Conservation (phyloP, 768 basidiomycete species). For the Ramaria sp. region DNA sequence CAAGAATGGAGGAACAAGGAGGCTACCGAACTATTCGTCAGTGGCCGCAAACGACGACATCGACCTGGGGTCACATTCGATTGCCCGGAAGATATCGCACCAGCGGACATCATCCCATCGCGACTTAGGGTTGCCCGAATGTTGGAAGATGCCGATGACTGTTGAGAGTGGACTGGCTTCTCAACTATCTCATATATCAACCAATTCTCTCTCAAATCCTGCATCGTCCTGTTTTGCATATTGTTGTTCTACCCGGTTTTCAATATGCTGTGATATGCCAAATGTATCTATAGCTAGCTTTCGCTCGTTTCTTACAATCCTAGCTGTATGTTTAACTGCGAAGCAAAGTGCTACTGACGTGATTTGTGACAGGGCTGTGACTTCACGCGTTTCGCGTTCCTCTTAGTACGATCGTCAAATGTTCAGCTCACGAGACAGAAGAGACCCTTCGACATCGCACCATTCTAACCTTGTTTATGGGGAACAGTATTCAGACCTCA, state of each 20-base stretch:
- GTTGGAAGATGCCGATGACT: constrained; percentile 3
- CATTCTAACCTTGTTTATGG: neutral
- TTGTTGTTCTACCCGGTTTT: neutral
- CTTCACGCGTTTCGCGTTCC: neutral
- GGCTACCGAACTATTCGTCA: constrained; percentile 37
- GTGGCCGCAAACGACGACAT: constrained; percentile 22
- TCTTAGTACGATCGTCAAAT: neutral
- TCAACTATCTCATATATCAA: neutral
- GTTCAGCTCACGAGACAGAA: constrained; percentile 1
- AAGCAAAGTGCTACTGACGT: neutral
- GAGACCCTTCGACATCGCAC: neutral
- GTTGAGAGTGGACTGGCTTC: neutral
- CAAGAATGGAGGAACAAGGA: constrained; percentile 62
- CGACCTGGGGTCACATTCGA: constrained; percentile 62
- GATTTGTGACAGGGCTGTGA: constrained; percentile 1
- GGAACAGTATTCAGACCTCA: constrained; percentile 13
- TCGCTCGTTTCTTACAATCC: neutral
- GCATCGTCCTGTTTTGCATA: neutral
- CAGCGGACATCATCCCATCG: neutral
- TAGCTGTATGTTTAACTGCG: neutral
- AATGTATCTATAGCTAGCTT: constrained; percentile 10
- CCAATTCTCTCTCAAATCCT: neutral
- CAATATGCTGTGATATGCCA: neutral
- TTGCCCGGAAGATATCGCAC: constrained; percentile 29
- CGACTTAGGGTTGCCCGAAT: neutral